These are phyloP conservation scores for Trichoderma atrobrunneum DNA, from an alignment of 2,329 filamentous ascomycete genomes.

Conservation along the genomic window DNA sequence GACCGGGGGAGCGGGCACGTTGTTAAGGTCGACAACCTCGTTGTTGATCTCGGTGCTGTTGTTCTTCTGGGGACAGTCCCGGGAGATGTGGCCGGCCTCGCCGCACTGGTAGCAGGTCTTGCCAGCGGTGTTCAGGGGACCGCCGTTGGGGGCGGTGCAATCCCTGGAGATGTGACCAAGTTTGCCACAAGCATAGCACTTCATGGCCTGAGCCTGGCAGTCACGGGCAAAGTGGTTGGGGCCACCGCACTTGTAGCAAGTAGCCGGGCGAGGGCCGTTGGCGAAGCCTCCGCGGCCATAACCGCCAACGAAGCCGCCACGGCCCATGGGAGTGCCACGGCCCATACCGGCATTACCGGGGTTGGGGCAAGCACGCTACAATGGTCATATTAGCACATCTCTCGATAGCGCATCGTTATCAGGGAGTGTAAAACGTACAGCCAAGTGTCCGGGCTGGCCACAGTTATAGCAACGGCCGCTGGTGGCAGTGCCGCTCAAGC, in stretches of 20 bases:
- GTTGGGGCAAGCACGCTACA: slow-evolving; percentile 76
- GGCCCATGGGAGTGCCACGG: slow-evolving; percentile 64
- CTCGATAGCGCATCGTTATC: not conserved
- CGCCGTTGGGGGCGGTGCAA: slow-evolving; percentile 95
- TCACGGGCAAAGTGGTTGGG: slow-evolving; percentile 98
- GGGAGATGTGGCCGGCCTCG: slow-evolving; percentile 91
- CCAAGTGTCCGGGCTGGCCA: slow-evolving; percentile 87
- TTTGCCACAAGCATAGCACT: slow-evolving; percentile 97
- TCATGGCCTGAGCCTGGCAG: slow-evolving; percentile 97
- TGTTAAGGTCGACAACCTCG: slow-evolving; percentile 45
- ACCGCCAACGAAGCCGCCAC: slow-evolving; percentile 64
- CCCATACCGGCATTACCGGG: slow-evolving; percentile 61
- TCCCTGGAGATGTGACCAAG: slow-evolving; percentile 89
- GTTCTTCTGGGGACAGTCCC: slow-evolving; percentile 81
- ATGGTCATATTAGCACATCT: not conserved
- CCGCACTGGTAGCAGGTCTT: slow-evolving; percentile 99
- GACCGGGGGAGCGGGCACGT: slow-evolving; percentile 44
- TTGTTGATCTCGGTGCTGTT: slow-evolving; percentile 48
- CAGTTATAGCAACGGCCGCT: slow-evolving; percentile 96
- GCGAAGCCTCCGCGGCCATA: slow-evolving; percentile 73
- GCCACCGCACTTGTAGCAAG: slow-evolving; percentile 73
- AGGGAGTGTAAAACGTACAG: slow-evolving; percentile 53
- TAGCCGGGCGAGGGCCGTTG: slow-evolving; percentile 65
- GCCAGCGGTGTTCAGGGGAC: slow-evolving; percentile 89
- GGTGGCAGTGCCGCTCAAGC: slow-evolving; percentile 77